Conservation (phyloP, 441 rosid genomes). For the Viola pubescens region DNA sequence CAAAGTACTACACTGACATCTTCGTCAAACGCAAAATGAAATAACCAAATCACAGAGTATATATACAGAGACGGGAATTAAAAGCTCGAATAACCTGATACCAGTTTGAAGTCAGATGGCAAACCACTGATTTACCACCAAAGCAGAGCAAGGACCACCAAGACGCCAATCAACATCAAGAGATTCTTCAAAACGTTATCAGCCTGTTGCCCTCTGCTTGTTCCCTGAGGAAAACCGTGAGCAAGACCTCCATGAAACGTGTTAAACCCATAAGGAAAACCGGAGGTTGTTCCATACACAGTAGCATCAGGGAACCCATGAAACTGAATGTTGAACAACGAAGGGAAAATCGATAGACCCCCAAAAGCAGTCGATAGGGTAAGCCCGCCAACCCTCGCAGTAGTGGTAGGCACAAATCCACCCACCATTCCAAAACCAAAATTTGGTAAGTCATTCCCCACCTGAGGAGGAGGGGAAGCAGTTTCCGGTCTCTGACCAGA, state of each 20-base stretch:
- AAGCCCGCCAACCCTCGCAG: slow-evolving; percentile 58
- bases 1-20: too few relatives aligned
- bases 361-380: slow-evolving; percentile 50
- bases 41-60: slow-evolving; percentile 2
- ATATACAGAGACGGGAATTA: slow-evolving; percentile 19
- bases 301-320: slow-evolving; percentile 60
- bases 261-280: slow-evolving; percentile 46
- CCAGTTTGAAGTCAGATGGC: slow-evolving; percentile 3
- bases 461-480: slow-evolving; percentile 37
- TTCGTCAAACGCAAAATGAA: too few relatives aligned
- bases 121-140: slow-evolving; percentile 31
- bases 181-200: slow-evolving; percentile 47
- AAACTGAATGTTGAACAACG: slow-evolving; percentile 55
- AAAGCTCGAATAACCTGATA: neutral
- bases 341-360: slow-evolving; percentile 50
- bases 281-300: slow-evolving; percentile 51
- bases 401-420: slow-evolving; percentile 51
- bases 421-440: slow-evolving; percentile 58
- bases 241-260: slow-evolving; percentile 44
- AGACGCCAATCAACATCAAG: slow-evolving; percentile 36
- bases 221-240: slow-evolving; percentile 25
- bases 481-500: slow-evolving; percentile 75
- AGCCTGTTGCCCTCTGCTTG: slow-evolving; percentile 32
- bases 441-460: slow-evolving; percentile 33
- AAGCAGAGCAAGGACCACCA: slow-evolving; percentile 45